Evolutionary conservation across 192 early-diverging fungal genomes (phyloP), one percentile per base, ranked within the genome.

Genomic region (Obelidium mucronatum): DNA sequence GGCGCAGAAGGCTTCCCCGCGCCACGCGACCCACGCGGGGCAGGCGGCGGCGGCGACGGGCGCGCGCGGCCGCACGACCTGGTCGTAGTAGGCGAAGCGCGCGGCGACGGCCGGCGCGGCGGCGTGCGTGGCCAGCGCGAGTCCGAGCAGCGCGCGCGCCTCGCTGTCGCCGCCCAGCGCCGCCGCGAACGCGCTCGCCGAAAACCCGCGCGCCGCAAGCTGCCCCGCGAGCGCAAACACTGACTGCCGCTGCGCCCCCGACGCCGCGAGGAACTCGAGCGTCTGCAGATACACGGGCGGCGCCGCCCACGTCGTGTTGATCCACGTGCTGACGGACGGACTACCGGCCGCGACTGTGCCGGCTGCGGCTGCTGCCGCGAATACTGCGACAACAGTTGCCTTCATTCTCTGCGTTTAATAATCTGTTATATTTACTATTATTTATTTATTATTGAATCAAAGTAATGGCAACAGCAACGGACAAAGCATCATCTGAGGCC

Each of bases 41-140:
- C 93, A 92, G 0, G 67, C 40, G 3, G 64, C 30, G 68, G 92
- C 72, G 54, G 89, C 91, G 22, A 56, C 60, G 22, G 73, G 78
- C 36, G 89, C 74, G 17, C 73, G 76, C 0, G 90, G 90, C 1
- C 91, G 81, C n/a, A 95, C 90, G 3, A 84, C 87, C 0, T 89
- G 69, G n/a, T 84, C 75, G 83, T 97, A 97, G 33, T 90, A 87
- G 59, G 94, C 93, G 79, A 96, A 92, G 67, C 91, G 89, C 0
- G 96, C 89, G 74, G 93, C 86, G 31, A 97, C 89, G n/a, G 84
- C 85, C 0, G 97, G 95, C 19, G 96, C 94, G 33, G 86, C 72
- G 1, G 81, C 81, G 44, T 92, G 93, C 30, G 92, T 75, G 2
- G 94, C 79, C 15, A 97, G 83, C 22, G 91, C 82, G 24, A 93